phyloP scores from a whole-genome alignment of 139 green algal genomes.

The Picochlorum sp. region DNA sequence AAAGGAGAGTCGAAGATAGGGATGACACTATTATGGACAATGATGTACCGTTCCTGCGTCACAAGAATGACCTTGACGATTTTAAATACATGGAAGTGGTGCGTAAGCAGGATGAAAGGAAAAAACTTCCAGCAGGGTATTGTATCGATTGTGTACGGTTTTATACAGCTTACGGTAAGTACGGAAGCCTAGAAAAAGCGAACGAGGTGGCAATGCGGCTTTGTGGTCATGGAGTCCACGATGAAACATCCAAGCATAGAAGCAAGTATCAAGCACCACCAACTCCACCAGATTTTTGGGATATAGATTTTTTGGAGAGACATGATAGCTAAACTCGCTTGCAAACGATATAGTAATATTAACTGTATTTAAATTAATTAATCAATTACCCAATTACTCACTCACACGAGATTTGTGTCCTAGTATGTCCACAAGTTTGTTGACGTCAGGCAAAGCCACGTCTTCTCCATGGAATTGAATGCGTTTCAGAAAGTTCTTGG shows the following conservation, averaged over 20 bases:
- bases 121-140: conserved; percentile 23
- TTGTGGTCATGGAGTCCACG: background rate
- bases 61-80: background rate
- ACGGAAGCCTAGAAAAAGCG: conserved; percentile 2
- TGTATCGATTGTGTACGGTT: conserved; percentile 35
- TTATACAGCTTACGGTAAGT: conserved; percentile 29
- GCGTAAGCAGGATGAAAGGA: conserved; percentile 23
- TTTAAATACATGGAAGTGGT: conserved; percentile 39
- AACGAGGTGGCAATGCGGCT: background rate
- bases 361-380: too few species aligned
- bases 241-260: conserved; percentile 32
- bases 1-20: too few species aligned
- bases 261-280: conserved; percentile 22
- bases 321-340: background rate
- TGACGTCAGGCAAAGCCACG: too few species aligned
- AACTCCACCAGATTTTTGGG: conserved; percentile 35
- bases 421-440: too few species aligned
- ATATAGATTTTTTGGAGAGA: conserved; percentile 20
- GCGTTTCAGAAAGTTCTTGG: background rate
- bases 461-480: background rate
- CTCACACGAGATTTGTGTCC: too few species aligned
- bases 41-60: too few species aligned
- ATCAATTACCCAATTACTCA: too few species aligned
- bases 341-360: too few species aligned
- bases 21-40: too few species aligned